Evolutionary conservation across 2,329 filamentous ascomycete genomes (phyloP), one percentile per base, ranked within the genome.

Genomic region (Tolypocladium tropicale): DNA sequence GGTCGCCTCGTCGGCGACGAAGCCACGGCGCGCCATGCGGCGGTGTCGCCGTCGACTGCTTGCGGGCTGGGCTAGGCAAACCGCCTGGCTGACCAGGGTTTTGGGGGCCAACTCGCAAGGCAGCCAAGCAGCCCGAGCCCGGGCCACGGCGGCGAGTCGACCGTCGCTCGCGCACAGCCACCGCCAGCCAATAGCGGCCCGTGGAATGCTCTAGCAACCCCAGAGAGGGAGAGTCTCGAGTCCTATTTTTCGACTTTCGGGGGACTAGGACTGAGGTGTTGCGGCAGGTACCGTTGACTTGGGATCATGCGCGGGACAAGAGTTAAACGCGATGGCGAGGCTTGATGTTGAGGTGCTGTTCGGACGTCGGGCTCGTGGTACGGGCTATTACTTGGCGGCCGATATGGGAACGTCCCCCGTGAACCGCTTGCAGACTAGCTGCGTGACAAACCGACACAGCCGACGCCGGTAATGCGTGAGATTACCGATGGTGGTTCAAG

Each of bases 71-170:
- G 34, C 51, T 18, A 21, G 55, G 52, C 55, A 34, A 41, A 56
- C 52, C 46, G 55, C 52, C 52, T 56, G 55, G 36, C 55, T 52
- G 34, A 43, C 39, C 30, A 28, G 36, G 37, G n/a, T n/a, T n/a
- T 39, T 56, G 50, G 39, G 50, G 36, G 43, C 32, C 32, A 30
- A 30, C 12, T 10, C 46, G 3, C 43, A 37, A 49, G 53, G 41
- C 34, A 55, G 30, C 53, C 32, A 28, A 12, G n/a, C 39, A 23
- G 39, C 9, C 32, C 32, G 32, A 11, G 34, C 34, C 34, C 14
- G n/a, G n/a, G n/a, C n/a, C n/a, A n/a, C n/a, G n/a, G n/a, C 11
- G 14, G 39, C 39, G n/a, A 39, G 37, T 39, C 37, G 37, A 43
- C 39, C 3, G 25, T 4, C 14, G n/a, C 25, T n/a, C 43, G 10